phyloP scores from a whole-genome alignment of 257 asterid species.

The Scutellaria galericulata region DNA sequence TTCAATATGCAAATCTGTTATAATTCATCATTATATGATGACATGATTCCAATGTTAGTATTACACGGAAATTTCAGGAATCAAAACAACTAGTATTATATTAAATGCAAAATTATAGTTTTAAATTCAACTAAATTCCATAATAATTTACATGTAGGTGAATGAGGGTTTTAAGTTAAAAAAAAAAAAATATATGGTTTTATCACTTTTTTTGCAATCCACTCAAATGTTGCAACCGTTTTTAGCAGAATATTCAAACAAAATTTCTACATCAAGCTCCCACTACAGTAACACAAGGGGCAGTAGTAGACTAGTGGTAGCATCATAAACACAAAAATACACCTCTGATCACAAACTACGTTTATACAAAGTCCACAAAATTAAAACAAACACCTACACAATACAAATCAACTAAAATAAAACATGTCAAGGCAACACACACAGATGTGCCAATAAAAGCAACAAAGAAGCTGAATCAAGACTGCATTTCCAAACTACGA shows the following conservation, averaged over 20 bases:
- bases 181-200: too few relatives aligned
- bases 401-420: constrained; percentile 10
- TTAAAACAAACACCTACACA: constrained; percentile 7
- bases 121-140: too few relatives aligned
- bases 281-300: neutral
- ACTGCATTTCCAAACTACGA: constrained; percentile 41
- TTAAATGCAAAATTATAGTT: too few relatives aligned
- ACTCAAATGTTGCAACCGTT: neutral
- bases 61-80: too few relatives aligned
- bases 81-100: too few relatives aligned
- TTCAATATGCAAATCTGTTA: too few relatives aligned
- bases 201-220: too few relatives aligned
- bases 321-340: neutral
- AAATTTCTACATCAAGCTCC: constrained; percentile 23
- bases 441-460: neutral
- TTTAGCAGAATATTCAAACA: constrained; percentile 11
- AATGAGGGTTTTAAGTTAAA: too few relatives aligned
- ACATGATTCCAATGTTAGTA: too few relatives aligned
- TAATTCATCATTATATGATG: too few relatives aligned
- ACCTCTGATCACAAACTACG: neutral
- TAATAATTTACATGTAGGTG: too few relatives aligned
- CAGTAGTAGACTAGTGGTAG: neutral
- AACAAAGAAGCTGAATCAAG: constrained; percentile 44
- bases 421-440: neutral
- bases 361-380: constrained; percentile 21